Percentiles rank a stretch among this genome's conserved stretches.
These are phyloP conservation scores for Physaria fendleri DNA, from an alignment of 345 rosid genomes.

Conservation along the genomic window DNA sequence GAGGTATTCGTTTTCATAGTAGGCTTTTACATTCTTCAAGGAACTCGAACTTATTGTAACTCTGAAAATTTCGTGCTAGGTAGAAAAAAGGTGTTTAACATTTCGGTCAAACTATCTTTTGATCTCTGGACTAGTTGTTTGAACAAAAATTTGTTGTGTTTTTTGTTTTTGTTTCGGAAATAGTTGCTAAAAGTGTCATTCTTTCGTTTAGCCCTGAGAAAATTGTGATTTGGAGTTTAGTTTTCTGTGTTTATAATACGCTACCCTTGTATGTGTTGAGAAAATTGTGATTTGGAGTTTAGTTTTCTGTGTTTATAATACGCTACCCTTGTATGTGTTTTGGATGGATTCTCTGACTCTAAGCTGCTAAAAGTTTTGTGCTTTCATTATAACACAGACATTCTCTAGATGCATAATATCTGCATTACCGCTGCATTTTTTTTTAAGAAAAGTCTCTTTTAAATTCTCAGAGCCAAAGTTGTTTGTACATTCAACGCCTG, in stretches of 20 bases:
- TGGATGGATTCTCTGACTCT: slow-evolving; percentile 10
- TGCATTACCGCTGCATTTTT: not conserved
- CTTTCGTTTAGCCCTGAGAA: not conserved
- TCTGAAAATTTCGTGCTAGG: not conserved
- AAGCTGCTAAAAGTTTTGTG: slow-evolving; percentile 2
- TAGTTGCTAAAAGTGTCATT: not conserved
- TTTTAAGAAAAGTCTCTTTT: not conserved
- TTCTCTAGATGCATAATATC: slow-evolving; percentile 1
- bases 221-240: no score
- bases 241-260: not conserved
- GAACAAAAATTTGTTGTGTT: no score
- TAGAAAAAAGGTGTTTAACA: not conserved
- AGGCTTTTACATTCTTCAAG: slow-evolving; percentile 9
- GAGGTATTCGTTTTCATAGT: not conserved
- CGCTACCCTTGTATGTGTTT: not conserved
- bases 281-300: no score
- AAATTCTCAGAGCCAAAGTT: not conserved
- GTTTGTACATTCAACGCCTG: not conserved
- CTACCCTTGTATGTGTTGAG: not conserved
- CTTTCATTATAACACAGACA: not conserved
- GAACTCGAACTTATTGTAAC: not conserved
- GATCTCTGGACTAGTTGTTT: not conserved
- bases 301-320: not conserved
- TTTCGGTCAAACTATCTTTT: slow-evolving; percentile 6
- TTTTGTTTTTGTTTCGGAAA: not conserved